Base-by-base conservation (phyloP, 805 yeast species). In the Suhomyces vadensis region DNA sequence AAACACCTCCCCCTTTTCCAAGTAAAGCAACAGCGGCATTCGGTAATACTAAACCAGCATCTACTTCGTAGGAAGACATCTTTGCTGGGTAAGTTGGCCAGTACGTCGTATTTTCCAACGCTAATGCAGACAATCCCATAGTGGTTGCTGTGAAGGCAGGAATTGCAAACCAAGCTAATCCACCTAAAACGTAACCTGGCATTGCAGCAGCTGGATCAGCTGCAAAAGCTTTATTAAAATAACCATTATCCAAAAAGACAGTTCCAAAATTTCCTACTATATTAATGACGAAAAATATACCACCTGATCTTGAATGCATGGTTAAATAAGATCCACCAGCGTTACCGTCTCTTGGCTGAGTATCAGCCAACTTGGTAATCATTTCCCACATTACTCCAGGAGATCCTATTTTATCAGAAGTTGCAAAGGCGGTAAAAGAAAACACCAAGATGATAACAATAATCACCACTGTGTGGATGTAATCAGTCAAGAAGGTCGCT, bases 211-310 rank as follows among this genome's bases (percentile, higher is more conserved):
- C 85, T 17, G 96, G 95, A 48, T 84, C 77, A 6, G 92, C 83
- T 22, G 95, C 88, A 61, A 89, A 85, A 9, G 95, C 95, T 67
- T 88, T 88, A 67, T 85, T 85, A 82, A 90, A 87, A 67, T 88
- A 89, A 21, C 95, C 94, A 53, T 85, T 85, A 63, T 88, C 96
- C 55, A 88, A 67, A 61, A 86, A 88, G 13, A 87, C 95, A 20
- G 95, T 87, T 44, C 95, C 95, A 57, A 87, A 88, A 65, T 88
- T 88, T 53, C 96, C 96, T 39, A 88, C 89, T 51, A 89, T 73
- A 64, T 71, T 90, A 63, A 91, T 87, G 31, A 89, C 92, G 54
- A 88, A 82, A 74, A 91, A 91, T 39, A 90, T 85, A 53, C 95
- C 96, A 37, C 95, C 97, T 5, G 85, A 75, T 54, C 79, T 77